Percentiles rank a stretch among this genome's conserved stretches.
Conservation (phyloP, 2,329 filamentous ascomycete genomes). For the Thelonectria discophora region DNA sequence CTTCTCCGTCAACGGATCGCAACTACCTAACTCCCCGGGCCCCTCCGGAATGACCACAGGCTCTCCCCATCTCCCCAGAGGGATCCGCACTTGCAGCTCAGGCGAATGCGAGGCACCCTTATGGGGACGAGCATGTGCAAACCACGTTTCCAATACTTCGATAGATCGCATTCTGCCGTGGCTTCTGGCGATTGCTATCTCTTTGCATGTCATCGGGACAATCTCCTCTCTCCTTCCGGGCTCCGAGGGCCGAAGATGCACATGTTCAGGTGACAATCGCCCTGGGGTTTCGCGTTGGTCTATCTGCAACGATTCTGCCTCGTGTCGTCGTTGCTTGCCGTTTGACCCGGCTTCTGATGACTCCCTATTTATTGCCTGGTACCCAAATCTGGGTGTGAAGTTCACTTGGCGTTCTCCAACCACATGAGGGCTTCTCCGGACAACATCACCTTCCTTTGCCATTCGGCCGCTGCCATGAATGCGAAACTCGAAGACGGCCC, state of each 20-base stretch:
- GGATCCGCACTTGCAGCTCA: constrained; percentile 13
- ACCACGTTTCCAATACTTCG: constrained; percentile 4
- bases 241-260: constrained; percentile 1
- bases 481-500: constrained; percentile 2
- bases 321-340: background rate
- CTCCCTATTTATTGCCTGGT: constrained; percentile 14
- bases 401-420: background rate
- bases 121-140: constrained; percentile 6
- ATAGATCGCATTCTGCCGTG: constrained; percentile 6
- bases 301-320: background rate
- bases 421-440: background rate
- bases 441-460: background rate
- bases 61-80: background rate
- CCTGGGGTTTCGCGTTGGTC: background rate
- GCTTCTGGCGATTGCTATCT: background rate
- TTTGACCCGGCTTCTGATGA: constrained; percentile 10
- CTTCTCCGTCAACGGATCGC: background rate
- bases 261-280: background rate
- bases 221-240: background rate
- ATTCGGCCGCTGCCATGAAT: constrained; percentile 6
- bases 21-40: background rate
- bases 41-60: background rate
- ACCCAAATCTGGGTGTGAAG: background rate
- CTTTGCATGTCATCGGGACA: background rate
- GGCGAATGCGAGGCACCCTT: constrained; percentile 15